These are phyloP conservation scores for Fusarium circinatum DNA, from an alignment of 2,329 filamentous ascomycete species.

Conservation along the genomic window DNA sequence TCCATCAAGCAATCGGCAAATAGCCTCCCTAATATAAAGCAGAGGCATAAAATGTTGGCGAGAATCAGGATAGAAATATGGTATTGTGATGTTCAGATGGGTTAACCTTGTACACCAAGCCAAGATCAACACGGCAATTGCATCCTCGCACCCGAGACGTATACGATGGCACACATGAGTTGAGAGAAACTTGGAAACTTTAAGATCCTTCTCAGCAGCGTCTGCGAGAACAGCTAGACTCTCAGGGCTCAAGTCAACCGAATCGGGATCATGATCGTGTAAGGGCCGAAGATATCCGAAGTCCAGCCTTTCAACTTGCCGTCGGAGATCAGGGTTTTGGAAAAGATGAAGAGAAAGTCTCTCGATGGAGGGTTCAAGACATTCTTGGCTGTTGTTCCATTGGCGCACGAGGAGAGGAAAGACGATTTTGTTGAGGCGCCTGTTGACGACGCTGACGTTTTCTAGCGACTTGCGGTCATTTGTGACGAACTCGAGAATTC, in stretches of 20 bases:
- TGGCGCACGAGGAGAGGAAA: neutral
- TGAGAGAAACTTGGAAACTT: fast-evolving
- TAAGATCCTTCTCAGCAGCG: neutral
- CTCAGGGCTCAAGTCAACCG: neutral
- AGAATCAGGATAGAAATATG: fast-evolving
- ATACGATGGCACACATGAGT: neutral
- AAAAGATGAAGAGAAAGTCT: neutral
- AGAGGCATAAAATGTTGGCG: neutral
- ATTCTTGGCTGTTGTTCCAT: neutral
- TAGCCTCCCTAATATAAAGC: neutral
- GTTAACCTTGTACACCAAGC: neutral
- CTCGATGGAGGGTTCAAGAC: neutral
- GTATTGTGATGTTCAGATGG: neutral
- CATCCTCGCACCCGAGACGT: neutral
- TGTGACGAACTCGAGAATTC: neutral
- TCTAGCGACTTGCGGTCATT: fast-evolving
- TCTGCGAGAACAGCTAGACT: neutral
- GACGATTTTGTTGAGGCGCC: neutral
- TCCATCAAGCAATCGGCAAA: fast-evolving
- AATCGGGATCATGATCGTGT: neutral
- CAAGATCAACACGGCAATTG: neutral
- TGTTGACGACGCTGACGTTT: neutral
- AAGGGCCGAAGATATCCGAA: neutral
- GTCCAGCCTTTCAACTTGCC: neutral
- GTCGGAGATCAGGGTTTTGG: neutral